phyloP scores from a whole-genome alignment of 305 asterid genomes.

The Solanum hybrid region DNA sequence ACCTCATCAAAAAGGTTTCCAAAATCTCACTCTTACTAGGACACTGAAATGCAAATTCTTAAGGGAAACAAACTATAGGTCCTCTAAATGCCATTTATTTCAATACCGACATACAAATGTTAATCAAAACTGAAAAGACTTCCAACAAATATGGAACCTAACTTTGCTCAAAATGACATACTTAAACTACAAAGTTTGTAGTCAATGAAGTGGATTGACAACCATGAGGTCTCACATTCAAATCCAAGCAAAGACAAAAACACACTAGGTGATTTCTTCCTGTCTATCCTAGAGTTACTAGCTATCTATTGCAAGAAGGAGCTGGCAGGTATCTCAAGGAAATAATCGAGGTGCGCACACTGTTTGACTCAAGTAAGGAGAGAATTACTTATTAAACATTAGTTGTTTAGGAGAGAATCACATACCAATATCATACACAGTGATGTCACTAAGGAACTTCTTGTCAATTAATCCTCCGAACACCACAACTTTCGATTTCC shows the following conservation, averaged over 20 bases:
- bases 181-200: background rate
- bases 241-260: background rate
- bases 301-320: background rate
- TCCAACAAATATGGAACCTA: background rate
- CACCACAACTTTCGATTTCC: conserved; percentile 73
- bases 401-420: background rate
- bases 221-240: background rate
- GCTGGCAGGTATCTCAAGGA: background rate
- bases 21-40: background rate
- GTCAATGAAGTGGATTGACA: background rate
- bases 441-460: conserved; percentile 65
- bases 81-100: background rate
- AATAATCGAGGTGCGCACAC: background rate
- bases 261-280: background rate
- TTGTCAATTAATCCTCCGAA: conserved; percentile 84
- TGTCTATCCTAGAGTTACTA: background rate
- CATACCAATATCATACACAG: conserved; percentile 79
- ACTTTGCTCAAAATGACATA: background rate
- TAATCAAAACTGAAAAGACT: background rate
- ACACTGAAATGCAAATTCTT: background rate
- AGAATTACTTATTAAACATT: background rate
- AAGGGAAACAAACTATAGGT: background rate
- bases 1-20: background rate
- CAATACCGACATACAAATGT: background rate
- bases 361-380: background rate